A percentile compares a stretch with the other conserved stretches of the same genome.
These are phyloP conservation scores for Aegilops speltoides DNA, from an alignment of 176 grass and related monocot species.

Conservation along the genomic window DNA sequence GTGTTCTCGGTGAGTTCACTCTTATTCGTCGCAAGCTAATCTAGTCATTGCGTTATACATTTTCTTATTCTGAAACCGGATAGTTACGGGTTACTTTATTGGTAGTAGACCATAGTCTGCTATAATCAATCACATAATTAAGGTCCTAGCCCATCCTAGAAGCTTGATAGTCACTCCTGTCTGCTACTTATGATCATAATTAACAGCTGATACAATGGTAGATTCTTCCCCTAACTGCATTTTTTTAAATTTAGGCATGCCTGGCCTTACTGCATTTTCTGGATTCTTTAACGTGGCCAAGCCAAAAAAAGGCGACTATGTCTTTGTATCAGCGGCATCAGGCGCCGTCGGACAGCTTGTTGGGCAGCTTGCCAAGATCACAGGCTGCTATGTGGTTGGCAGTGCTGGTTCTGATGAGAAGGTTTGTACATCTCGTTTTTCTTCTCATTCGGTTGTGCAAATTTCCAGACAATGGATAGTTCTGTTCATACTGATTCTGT, in stretches of 20 bases:
- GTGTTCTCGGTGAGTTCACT: background rate
- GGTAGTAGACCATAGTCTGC: too few species aligned
- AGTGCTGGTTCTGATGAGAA: background rate
- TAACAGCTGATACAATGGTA: background rate
- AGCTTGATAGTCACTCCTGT: background rate
- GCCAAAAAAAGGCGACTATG: conserved; percentile 32
- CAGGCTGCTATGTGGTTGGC: background rate
- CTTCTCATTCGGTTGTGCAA: background rate
- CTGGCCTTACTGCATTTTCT: background rate
- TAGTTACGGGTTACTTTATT: background rate
- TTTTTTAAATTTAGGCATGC: conserved; percentile 3
- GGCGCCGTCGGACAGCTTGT: background rate
- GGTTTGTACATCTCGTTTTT: background rate
- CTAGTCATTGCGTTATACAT: background rate
- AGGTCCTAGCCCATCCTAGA: background rate
- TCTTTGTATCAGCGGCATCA: background rate
- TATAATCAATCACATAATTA: background rate
- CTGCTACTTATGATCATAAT: background rate
- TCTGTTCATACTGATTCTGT: background rate
- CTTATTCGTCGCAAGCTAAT: background rate
- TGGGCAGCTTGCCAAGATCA: background rate
- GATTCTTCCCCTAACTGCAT: conserved; percentile 2
- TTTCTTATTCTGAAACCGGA: background rate
- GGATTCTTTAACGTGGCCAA: conserved; percentile 28
- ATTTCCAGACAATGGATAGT: background rate